A percentile compares a stretch with the other conserved stretches of the same genome.
Conservation (phyloP, 169 alveolate genomes). For the Gregarina niphandrodes region DNA sequence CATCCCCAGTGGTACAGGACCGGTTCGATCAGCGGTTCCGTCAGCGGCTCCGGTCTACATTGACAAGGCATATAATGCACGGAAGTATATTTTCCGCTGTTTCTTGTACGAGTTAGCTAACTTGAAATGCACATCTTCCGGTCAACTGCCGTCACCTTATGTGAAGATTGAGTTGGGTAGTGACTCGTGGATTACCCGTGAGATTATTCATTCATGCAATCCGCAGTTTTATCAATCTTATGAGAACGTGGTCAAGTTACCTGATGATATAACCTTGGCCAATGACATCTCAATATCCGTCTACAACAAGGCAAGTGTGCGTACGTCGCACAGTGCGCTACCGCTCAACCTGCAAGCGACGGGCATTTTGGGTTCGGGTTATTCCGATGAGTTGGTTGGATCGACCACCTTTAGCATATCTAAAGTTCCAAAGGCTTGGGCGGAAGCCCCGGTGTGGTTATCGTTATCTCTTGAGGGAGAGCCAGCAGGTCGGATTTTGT, state of each 20-base stretch:
- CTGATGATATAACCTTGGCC: conserved; percentile 47
- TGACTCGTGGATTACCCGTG: conserved; percentile 34
- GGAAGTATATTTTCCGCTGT: too few relatives aligned
- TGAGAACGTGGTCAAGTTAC: conserved; percentile 48
- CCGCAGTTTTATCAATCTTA: conserved; percentile 58
- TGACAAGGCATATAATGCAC: too few relatives aligned
- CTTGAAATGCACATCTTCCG: too few relatives aligned
- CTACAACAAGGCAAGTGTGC: too few relatives aligned
- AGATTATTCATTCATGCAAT: conserved; percentile 37
- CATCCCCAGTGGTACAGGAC: too few relatives aligned
- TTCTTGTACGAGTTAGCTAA: too few relatives aligned
- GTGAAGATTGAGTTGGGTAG: conserved; percentile 48
- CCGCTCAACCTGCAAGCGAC: too few relatives aligned
- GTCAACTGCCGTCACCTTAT: too few relatives aligned
- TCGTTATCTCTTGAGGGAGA: conserved; percentile 37
- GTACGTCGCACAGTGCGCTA: too few relatives aligned
- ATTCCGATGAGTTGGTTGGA: conserved; percentile 26
- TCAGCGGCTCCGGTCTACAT: too few relatives aligned
- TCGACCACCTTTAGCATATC: conserved; percentile 32
- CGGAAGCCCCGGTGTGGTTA: conserved; percentile 54
- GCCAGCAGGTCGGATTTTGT: conserved; percentile 38
- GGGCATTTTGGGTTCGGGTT: conserved; percentile 13
- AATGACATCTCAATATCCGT: conserved; percentile 56
- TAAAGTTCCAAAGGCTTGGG: conserved; percentile 60
- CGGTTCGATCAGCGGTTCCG: too few relatives aligned